phyloP scores from a whole-genome alignment of 2,329 filamentous ascomycete genomes.

The Mycocentrospora acerina region DNA sequence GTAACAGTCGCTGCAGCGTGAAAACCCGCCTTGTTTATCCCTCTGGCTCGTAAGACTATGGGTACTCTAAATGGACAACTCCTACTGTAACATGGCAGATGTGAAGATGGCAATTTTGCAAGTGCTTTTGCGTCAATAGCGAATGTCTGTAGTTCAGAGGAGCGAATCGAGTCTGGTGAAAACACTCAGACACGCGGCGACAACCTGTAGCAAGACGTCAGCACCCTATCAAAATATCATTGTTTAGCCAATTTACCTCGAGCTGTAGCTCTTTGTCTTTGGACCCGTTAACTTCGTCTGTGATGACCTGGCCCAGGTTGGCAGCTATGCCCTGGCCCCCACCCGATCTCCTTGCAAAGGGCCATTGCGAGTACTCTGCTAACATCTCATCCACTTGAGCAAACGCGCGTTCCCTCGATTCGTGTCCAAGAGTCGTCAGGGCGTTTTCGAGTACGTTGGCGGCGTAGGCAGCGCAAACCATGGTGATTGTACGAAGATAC shows the following conservation, averaged over 20 bases:
- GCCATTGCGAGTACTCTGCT: slow-evolving; percentile 96
- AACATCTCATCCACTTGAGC: slow-evolving; percentile 95
- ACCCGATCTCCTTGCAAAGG: slow-evolving; percentile 78
- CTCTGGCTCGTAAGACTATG: slow-evolving; percentile 5
- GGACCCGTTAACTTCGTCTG: slow-evolving; percentile 80
- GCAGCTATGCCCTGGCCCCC: slow-evolving; percentile 84
- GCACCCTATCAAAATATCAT: slow-evolving; percentile 6
- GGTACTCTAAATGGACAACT: slow-evolving; percentile 5
- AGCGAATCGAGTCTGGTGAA: slow-evolving; percentile 97
- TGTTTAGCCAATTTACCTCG: slow-evolving; percentile 64
- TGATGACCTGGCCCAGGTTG: slow-evolving; percentile 84
- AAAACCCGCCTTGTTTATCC: slow-evolving; percentile 10
- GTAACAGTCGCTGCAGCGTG: slow-evolving; percentile 12
- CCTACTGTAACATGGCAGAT: no score
- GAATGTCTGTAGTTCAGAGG: slow-evolving; percentile 58
- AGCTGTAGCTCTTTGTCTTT: slow-evolving; percentile 96
- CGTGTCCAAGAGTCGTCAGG: slow-evolving; percentile 88
- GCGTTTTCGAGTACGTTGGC: slow-evolving; percentile 98
- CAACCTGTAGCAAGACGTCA: slow-evolving; percentile 56
- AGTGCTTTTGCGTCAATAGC: slow-evolving; percentile 5
- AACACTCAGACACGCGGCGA: slow-evolving; percentile 93
- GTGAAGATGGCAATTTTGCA: no score
- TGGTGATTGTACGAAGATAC: slow-evolving; percentile 85
- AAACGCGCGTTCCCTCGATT: slow-evolving; percentile 90
- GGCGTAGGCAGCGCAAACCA: slow-evolving; percentile 98